Base-by-base conservation (phyloP, 768 basidiomycete species). In the Lactifluus pinguis region DNA sequence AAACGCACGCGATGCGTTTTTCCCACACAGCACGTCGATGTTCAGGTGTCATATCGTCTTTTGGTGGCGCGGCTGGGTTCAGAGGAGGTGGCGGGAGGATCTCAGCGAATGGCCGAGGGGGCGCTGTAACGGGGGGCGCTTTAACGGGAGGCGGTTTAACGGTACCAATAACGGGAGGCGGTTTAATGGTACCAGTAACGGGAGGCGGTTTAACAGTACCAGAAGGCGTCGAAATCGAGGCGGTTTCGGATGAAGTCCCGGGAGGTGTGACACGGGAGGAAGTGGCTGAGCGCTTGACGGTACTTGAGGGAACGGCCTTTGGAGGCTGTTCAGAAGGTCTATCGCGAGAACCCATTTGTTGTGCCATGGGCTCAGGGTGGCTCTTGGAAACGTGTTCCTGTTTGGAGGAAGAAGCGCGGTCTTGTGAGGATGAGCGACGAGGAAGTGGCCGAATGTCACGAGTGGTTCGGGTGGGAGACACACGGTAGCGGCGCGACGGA, bases 1-100 rank as follows among this genome's bases (percentile, higher is more conserved):
- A 41, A n/a, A 65, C 77, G 49, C 63, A 78, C 77, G 73, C 72
- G 39, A 79, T 69, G 30, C 77, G 76, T 41, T 74, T 71, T 39
- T 72, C 68, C 77, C 77, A 78, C 47, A 71, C 66, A 29, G 59
- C 64, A n/a, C 69, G 69, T 50, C 73, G 76, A 53, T 78, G 75
- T 4, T 74, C 74, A 21, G 68, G 38, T n/a, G 75, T 68, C 19
- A 71, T 44, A 11, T 66, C 69, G 51, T 69, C 59, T 10, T 57
- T 58, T 25, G 36, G 15, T 25, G 55, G 32, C 1, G 53, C 49
- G 17, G 25, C 14, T n/a, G n/a, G 25, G 21, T 17, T 36, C 21
- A 42, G 38, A 2, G 63, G 63, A 21, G 60, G 63, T 0, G 63
- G 55, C 17, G 63, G 48, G 29, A 58, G 61, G 42, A 38, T 21